phyloP scores from a whole-genome alignment of 352 stramenopile genomes.

The Peronospora destructor region DNA sequence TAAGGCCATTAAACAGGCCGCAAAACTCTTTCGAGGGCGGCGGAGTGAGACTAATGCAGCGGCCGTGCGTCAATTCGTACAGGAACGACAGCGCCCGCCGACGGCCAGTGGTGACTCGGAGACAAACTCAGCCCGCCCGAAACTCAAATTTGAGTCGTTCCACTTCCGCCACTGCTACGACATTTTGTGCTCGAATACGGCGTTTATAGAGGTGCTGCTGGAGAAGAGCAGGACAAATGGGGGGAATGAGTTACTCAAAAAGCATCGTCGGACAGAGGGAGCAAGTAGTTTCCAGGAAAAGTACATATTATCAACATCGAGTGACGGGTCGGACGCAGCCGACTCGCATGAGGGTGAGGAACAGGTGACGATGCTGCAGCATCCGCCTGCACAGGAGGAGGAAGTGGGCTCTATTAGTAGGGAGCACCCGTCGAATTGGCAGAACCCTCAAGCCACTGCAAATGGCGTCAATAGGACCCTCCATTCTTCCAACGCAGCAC shows the following conservation, averaged over 20 bases:
- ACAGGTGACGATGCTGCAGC: slow-evolving; percentile 2
- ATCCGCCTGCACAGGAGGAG: neutral
- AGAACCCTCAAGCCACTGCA: slow-evolving; percentile 1
- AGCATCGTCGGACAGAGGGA: slow-evolving; percentile 12
- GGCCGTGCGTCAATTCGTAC: slow-evolving; percentile 21
- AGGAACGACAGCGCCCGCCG: slow-evolving; percentile 13
- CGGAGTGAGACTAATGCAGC: slow-evolving; percentile 20
- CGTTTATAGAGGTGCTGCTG: slow-evolving; percentile 19
- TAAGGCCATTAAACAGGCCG: slow-evolving; percentile 18
- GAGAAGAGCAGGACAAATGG: slow-evolving; percentile 1
- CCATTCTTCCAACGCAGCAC: neutral
- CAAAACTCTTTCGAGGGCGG: slow-evolving; percentile 20
- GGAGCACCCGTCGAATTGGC: slow-evolving; percentile 3
- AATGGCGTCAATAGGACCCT: slow-evolving; percentile 3
- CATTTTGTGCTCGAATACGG: slow-evolving; percentile 12
- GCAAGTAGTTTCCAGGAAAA: slow-evolving; percentile 5
- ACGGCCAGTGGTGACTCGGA: slow-evolving; percentile 10
- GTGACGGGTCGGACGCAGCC: slow-evolving; percentile 17
- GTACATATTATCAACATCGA: slow-evolving; percentile 20
- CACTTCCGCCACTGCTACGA: slow-evolving; percentile 33
- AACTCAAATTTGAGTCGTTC: slow-evolving; percentile 32
- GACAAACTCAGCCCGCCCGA: slow-evolving; percentile 12
- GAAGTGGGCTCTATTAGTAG: slow-evolving; percentile 14
- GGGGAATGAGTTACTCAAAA: slow-evolving; percentile 5
- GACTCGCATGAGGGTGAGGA: slow-evolving; percentile 19